These are phyloP conservation scores for Arachnopeziza araneosa DNA, from an alignment of 2,329 filamentous ascomycete genomes.

Conservation along the genomic window DNA sequence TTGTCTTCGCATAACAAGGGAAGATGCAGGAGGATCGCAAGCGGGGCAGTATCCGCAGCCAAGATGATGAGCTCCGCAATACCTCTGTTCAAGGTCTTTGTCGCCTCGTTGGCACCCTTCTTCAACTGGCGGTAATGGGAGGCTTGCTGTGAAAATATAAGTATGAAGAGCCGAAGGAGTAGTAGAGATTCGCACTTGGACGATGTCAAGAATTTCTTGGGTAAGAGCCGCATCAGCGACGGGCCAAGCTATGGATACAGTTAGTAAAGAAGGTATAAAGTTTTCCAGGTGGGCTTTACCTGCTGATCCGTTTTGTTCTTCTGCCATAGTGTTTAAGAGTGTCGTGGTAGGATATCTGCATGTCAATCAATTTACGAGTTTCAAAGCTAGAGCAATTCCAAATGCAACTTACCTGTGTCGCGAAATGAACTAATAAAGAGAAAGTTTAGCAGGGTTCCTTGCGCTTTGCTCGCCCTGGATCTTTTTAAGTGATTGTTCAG, in stretches of 20 bases:
- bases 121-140: constrained; percentile 67
- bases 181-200: background rate
- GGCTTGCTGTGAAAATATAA: background rate
- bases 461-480: constrained; percentile 53
- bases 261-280: too few relatives aligned
- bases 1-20: constrained; percentile 84
- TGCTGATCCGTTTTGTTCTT: constrained; percentile 31
- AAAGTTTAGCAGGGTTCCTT: constrained; percentile 47
- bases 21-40: constrained; percentile 84
- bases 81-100: constrained; percentile 87
- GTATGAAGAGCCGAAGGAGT: too few relatives aligned
- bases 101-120: constrained; percentile 83
- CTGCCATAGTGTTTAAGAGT: constrained; percentile 25
- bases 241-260: constrained; percentile 50
- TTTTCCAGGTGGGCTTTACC: too few relatives aligned
- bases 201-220: constrained; percentile 55
- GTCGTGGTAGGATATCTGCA: constrained; percentile 1
- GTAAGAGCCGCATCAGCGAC: constrained; percentile 68
- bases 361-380: background rate
- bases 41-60: constrained; percentile 79
- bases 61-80: constrained; percentile 85
- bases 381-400: background rate
- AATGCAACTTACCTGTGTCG: background rate
- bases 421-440: background rate
- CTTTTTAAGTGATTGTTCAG: constrained; percentile 1